Evolutionary conservation across 495 filamentous ascomycete species (phyloP).

Genomic region (Hapsidospora chrysogenum): DNA sequence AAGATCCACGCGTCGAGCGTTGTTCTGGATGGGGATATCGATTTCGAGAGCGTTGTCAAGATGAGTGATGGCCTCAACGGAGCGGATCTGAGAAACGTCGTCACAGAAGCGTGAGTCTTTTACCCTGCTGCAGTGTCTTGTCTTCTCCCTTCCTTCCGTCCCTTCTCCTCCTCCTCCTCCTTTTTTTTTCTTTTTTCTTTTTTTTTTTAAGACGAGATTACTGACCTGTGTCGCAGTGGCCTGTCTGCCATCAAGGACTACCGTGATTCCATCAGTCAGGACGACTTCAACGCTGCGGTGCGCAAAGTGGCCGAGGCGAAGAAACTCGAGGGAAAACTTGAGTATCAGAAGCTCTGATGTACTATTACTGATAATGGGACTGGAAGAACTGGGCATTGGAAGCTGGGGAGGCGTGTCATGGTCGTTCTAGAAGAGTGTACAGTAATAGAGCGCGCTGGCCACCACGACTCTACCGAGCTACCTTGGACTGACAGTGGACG

Average conservation of each 20-base stretch:
- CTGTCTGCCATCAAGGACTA: slow-evolving; percentile 97
- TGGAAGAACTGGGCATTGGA: no score
- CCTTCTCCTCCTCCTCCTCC: no score
- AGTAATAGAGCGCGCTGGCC: no score
- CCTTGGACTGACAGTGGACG: no score
- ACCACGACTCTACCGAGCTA: no score
- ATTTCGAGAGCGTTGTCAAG: slow-evolving; percentile 98
- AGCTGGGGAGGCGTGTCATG: no score
- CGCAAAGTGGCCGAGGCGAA: slow-evolving; percentile 93
- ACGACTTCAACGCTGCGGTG: slow-evolving; percentile 98
- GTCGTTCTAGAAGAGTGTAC: no score
- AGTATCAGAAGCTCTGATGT: slow-evolving; percentile 96
- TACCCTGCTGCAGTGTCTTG: no score
- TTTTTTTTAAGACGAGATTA: no score
- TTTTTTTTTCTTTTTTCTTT: no score
- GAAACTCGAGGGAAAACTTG: slow-evolving; percentile 94
- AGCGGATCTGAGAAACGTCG: slow-evolving; percentile 92
- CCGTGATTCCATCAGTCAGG: slow-evolving; percentile 86
- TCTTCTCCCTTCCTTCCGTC: no score
- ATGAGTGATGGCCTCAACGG: slow-evolving; percentile 98
- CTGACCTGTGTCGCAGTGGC: slow-evolving; percentile 40
- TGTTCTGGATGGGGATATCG: slow-evolving; percentile 82
- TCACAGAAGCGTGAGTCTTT: slow-evolving; percentile 94
- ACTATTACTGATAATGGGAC: no score
- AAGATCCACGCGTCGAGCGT: slow-evolving; percentile 93